Percentiles rank a stretch among this genome's conserved stretches.
These are phyloP conservation scores for Arachis hypogaea DNA, from an alignment of 306 rosid species.

Conservation along the genomic window DNA sequence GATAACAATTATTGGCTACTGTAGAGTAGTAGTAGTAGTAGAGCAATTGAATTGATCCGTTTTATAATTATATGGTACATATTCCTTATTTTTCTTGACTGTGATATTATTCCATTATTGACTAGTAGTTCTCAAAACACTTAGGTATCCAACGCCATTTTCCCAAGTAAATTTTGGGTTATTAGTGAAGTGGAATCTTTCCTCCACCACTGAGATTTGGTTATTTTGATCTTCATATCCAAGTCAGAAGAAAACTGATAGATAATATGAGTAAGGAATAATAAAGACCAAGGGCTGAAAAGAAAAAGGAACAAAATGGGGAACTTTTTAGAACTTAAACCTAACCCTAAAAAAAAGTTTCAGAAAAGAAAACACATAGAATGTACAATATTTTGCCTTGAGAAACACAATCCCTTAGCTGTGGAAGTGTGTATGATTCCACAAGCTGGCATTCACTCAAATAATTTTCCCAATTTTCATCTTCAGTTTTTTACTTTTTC, in stretches of 20 bases:
- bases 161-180: neutral
- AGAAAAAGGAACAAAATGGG: neutral
- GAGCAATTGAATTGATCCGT: neutral
- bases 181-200: neutral
- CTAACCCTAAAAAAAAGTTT: neutral
- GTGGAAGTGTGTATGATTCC: conserved; percentile 42
- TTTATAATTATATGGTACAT: neutral
- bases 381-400: conserved; percentile 24
- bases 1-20: neutral
- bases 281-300: conserved; percentile 25
- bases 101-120: neutral
- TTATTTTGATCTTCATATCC: neutral
- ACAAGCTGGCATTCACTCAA: conserved; percentile 25
- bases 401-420: conserved; percentile 40
- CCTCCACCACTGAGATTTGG: neutral
- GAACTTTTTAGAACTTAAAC: conserved; percentile 9
- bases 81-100: neutral
- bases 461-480: neutral
- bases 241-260: neutral
- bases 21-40: neutral
- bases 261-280: conserved; percentile 17
- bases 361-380: conserved; percentile 25
- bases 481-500: neutral
- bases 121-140: conserved; percentile 4
- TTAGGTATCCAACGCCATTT: conserved; percentile 16